phyloP scores from a whole-genome alignment of 1,139 yeast genomes.

The Geotrichum aggregatum region DNA sequence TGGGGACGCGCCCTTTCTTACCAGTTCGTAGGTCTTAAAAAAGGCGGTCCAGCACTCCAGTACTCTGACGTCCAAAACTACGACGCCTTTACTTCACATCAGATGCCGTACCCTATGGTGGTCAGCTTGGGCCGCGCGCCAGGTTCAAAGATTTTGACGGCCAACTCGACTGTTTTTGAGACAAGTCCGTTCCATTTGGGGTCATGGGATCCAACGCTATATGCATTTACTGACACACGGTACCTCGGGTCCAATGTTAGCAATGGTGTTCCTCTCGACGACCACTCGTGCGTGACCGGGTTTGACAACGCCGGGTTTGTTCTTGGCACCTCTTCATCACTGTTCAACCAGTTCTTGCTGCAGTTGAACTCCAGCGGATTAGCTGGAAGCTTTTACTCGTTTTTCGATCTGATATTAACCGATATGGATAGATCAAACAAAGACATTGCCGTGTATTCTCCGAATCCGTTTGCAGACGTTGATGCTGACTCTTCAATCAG shows the following conservation, averaged over 20 bases:
- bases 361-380: conserved; percentile 54
- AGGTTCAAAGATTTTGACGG: conserved; percentile 45
- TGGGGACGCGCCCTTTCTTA: conserved; percentile 88
- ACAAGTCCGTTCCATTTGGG: conserved; percentile 78
- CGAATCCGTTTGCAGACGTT: conserved; percentile 63
- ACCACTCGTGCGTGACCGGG: conserved; percentile 53
- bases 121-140: conserved; percentile 85
- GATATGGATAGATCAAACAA: conserved; percentile 39
- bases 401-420: conserved; percentile 35
- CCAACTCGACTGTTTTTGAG: conserved; percentile 79
- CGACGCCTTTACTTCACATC: conserved; percentile 52
- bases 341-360: conserved; percentile 67
- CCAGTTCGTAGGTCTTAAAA: conserved; percentile 59
- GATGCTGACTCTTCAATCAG: conserved; percentile 30
- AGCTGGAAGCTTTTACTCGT: conserved; percentile 46
- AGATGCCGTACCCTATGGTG: conserved; percentile 86
- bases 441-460: conserved; percentile 68
- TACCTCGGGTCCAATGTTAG: conserved; percentile 67
- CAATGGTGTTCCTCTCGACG: conserved; percentile 46
- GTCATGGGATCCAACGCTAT: conserved; percentile 81
- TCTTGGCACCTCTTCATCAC: conserved; percentile 72
- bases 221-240: conserved; percentile 65
- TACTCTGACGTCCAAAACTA: conserved; percentile 59
- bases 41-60: conserved; percentile 63
- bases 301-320: conserved; percentile 75